Conservation (phyloP, 2,329 filamentous ascomycete genomes). For the Macroventuria anomochaeta region DNA sequence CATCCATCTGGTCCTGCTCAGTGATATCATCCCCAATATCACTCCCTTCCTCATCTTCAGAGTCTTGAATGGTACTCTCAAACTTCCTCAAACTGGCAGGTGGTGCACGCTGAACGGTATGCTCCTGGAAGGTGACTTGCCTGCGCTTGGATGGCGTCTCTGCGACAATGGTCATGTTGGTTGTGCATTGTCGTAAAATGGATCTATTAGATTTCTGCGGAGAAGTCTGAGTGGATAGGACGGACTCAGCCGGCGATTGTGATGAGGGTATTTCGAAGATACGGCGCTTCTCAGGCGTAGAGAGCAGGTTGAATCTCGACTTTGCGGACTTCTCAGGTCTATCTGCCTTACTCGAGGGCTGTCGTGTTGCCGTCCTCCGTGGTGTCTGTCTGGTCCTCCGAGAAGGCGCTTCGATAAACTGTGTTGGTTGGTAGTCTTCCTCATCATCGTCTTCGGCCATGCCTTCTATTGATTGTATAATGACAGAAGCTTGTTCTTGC, state of each 20-base stretch:
- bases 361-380: conserved; percentile 1
- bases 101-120: conserved; percentile 14
- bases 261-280: conserved; percentile 45
- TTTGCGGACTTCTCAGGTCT: conserved; percentile 12
- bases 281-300: conserved; percentile 43
- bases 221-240: conserved; percentile 36
- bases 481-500: not conserved
- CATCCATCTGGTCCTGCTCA: not conserved
- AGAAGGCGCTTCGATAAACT: conserved; percentile 32
- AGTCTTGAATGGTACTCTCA: conserved; percentile 41
- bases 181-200: conserved; percentile 24
- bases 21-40: conserved; percentile 27
- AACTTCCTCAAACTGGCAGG: conserved; percentile 33
- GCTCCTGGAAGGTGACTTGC: conserved; percentile 36
- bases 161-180: conserved; percentile 9
- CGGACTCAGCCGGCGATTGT: conserved; percentile 44
- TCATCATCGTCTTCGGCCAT: conserved; percentile 17
- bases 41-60: conserved; percentile 42
- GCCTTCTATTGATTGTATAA: not conserved
- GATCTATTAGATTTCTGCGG: conserved; percentile 25
- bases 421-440: conserved; percentile 40
- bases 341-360: not conserved
- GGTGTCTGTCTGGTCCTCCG: conserved; percentile 20
- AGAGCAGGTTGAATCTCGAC: conserved; percentile 36
- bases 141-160: conserved; percentile 43